Evolutionary conservation across 257 asterid species (phyloP).

Genomic region (Solanum lycopersicoides): DNA sequence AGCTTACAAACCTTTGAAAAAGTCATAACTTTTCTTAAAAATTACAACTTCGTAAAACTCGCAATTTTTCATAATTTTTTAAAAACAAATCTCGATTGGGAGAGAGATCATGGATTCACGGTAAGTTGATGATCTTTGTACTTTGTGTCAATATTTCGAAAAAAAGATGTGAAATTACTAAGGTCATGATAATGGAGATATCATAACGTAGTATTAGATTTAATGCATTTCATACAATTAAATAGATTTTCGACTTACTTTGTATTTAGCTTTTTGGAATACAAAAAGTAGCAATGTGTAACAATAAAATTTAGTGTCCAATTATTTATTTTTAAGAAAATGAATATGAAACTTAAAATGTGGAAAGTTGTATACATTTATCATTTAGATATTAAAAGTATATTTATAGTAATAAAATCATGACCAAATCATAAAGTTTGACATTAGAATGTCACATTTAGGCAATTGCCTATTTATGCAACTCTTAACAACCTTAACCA

Average conservation of each 20-base stretch:
- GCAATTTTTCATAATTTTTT: too few species aligned
- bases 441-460: not conserved
- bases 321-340: not conserved
- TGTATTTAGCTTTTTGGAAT: not conserved
- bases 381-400: not conserved
- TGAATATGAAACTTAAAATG: not conserved
- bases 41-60: too few species aligned
- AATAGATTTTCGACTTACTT: not conserved
- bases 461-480: not conserved
- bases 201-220: not conserved
- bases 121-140: not conserved
- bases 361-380: not conserved
- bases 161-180: too few species aligned
- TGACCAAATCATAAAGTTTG: not conserved
- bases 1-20: too few species aligned
- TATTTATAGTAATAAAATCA: not conserved
- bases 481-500: not conserved
- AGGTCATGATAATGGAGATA: not conserved
- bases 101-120: not conserved
- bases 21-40: too few species aligned
- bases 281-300: not conserved
- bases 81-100: not conserved
- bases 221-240: not conserved
- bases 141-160: not conserved
- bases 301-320: not conserved